Percentiles rank a stretch among this genome's conserved stretches.
Conservation (phyloP, 257 asterid genomes). For the Nicotiana noctiflora region DNA sequence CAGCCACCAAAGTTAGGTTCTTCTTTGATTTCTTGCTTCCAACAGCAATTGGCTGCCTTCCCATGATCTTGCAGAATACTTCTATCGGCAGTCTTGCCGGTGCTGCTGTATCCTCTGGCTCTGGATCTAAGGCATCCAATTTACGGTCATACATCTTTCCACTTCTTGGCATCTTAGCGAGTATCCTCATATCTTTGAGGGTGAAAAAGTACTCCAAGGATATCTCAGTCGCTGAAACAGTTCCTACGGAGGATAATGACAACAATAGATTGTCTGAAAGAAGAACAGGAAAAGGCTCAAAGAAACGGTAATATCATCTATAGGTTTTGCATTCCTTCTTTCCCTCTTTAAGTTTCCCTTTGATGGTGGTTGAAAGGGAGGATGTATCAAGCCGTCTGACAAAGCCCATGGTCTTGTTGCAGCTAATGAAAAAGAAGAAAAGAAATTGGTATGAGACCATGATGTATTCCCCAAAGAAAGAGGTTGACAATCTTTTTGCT, state of each 20-base stretch:
- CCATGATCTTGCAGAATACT: constrained; percentile 95
- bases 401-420: neutral
- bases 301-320: constrained; percentile 18
- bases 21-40: constrained; percentile 79
- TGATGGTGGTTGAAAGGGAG: neutral
- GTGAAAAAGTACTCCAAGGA: constrained; percentile 68
- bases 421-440: neutral
- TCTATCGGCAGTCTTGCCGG: constrained; percentile 95
- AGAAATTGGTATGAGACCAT: neutral
- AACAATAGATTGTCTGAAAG: constrained; percentile 6
- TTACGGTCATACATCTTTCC: constrained; percentile 73
- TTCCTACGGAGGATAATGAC: constrained; percentile 15
- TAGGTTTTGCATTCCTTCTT: neutral
- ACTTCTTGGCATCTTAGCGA: constrained; percentile 70
- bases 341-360: neutral
- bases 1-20: constrained; percentile 74
- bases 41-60: constrained; percentile 80
- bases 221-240: constrained; percentile 19
- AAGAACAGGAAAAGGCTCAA: constrained; percentile 20
- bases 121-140: constrained; percentile 47
- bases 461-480: neutral
- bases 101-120: constrained; percentile 77
- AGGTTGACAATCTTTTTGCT: neutral
- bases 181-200: constrained; percentile 79
- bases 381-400: neutral